Percentiles rank a stretch among this genome's conserved stretches.
Evolutionary conservation across 768 basidiomycete species (phyloP).

Genomic region (Imleria badia): DNA sequence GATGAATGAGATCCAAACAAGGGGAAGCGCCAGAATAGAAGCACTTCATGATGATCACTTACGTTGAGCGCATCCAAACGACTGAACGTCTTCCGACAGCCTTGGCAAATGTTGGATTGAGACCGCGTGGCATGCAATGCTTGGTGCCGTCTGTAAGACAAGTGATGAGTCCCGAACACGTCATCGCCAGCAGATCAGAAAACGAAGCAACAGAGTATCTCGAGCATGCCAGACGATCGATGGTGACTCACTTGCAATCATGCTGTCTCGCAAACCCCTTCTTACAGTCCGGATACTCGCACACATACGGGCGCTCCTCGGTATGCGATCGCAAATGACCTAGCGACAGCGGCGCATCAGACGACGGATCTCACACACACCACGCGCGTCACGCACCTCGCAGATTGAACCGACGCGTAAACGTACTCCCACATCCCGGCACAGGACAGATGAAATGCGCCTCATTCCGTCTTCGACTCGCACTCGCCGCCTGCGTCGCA

Average conservation of each 20-base stretch:
- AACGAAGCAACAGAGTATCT: background rate
- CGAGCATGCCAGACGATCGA: constrained; percentile 7
- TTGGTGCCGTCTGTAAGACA: constrained; percentile 70
- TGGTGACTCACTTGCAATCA: constrained; percentile 83
- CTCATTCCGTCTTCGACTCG: constrained; percentile 84
- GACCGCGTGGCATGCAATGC: constrained; percentile 84
- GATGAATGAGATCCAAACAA: constrained; percentile 25
- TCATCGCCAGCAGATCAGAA: background rate
- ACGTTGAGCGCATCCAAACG: constrained; percentile 93
- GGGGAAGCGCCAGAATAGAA: constrained; percentile 22
- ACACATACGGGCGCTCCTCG: constrained; percentile 91
- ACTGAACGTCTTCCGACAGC: constrained; percentile 94
- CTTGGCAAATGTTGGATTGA: constrained; percentile 82
- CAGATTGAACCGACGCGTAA: constrained; percentile 89
- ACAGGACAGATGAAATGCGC: constrained; percentile 94
- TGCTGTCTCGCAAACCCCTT: constrained; percentile 96
- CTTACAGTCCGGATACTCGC: constrained; percentile 91
- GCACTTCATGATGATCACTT: constrained; percentile 43
- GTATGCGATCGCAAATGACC: constrained; percentile 95
- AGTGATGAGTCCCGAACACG: constrained; percentile 7
- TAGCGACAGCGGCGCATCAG: constrained; percentile 28
- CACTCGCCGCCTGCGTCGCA: constrained; percentile 90
- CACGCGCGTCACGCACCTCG: constrained; percentile 52
- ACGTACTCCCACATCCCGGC: constrained; percentile 95
- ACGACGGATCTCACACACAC: constrained; percentile 1